Evolutionary conservation across 139 green algal species (phyloP).

Genomic region (Nannochloris sp.): DNA sequence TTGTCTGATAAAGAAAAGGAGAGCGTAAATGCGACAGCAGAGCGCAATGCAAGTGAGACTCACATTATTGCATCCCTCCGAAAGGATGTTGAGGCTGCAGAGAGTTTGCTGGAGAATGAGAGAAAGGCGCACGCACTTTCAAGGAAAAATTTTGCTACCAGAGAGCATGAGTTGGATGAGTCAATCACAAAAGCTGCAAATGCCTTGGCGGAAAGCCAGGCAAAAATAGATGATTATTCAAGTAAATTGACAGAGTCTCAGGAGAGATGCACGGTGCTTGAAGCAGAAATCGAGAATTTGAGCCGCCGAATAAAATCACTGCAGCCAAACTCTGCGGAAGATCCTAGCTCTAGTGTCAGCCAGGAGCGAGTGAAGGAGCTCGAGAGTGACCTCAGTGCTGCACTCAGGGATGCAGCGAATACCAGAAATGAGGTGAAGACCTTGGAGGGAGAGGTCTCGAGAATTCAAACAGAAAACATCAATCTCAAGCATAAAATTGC

Average conservation of each 20-base stretch:
- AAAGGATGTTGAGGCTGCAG: slow-evolving; percentile 36
- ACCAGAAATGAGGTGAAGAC: slow-evolving; percentile 12
- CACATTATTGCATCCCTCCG: slow-evolving; percentile 37
- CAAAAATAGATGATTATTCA: slow-evolving; percentile 28
- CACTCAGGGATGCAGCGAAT: slow-evolving; percentile 2
- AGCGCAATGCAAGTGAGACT: slow-evolving; percentile 31
- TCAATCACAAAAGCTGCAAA: slow-evolving; percentile 31
- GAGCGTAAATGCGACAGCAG: not conserved
- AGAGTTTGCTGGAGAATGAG: slow-evolving; percentile 53
- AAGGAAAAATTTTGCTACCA: slow-evolving; percentile 23
- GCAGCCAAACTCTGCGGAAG: slow-evolving; percentile 1
- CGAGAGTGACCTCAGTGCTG: slow-evolving; percentile 5
- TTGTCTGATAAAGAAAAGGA: slow-evolving; percentile 11
- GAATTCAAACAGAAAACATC: slow-evolving; percentile 22
- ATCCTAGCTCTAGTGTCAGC: not conserved
- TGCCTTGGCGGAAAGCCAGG: slow-evolving; percentile 41
- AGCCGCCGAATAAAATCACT: not conserved
- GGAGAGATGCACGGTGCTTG: slow-evolving; percentile 16
- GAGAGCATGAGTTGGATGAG: slow-evolving; percentile 51
- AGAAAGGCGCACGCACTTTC: slow-evolving; percentile 23
- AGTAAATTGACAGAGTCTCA: slow-evolving; percentile 11
- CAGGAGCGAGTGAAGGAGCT: slow-evolving; percentile 14
- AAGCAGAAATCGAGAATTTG: slow-evolving; percentile 26
- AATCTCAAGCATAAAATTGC: slow-evolving; percentile 15
- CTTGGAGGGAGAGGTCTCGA: slow-evolving; percentile 19